phyloP scores from a whole-genome alignment of 371 early-diverging fungal species.

The Haplosporangium sp. region DNA sequence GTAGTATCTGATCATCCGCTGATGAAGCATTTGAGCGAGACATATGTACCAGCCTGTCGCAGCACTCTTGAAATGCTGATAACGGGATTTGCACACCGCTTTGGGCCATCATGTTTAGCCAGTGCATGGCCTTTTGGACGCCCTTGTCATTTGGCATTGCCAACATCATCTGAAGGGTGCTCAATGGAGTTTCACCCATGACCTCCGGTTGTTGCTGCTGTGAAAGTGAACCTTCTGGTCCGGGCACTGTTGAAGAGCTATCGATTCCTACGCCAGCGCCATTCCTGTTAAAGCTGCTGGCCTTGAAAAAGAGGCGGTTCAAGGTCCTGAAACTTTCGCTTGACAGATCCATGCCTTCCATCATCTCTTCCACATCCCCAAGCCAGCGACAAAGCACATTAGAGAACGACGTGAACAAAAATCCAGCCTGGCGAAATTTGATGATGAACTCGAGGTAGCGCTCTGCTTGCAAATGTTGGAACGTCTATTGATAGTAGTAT shows the following conservation, averaged over 20 bases:
- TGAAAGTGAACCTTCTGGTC: background rate
- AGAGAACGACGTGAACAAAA: conserved; percentile 28
- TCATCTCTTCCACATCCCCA: conserved; percentile 29
- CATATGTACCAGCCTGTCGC: conserved; percentile 24
- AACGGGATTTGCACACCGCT: conserved; percentile 31
- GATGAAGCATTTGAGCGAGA: background rate
- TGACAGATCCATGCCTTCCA: conserved; percentile 27
- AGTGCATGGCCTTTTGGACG: conserved; percentile 20
- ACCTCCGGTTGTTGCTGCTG: conserved; percentile 6
- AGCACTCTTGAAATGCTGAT: conserved; percentile 34
- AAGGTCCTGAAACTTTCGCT: conserved; percentile 31
- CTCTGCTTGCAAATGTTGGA: conserved; percentile 33
- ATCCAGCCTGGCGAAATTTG: conserved; percentile 42
- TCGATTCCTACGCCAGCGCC: conserved; percentile 16
- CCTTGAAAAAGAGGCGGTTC: conserved; percentile 35
- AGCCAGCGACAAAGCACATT: conserved; percentile 38
- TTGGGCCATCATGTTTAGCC: conserved; percentile 39
- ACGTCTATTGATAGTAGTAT: conserved; percentile 8
- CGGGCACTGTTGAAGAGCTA: background rate
- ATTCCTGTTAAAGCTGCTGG: conserved; percentile 5
- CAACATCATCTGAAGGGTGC: conserved; percentile 19
- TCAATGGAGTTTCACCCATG: conserved; percentile 21
- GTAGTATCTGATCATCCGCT: background rate
- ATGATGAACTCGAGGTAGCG: conserved; percentile 35
- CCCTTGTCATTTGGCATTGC: background rate